phyloP scores from a whole-genome alignment of 1,139 yeast genomes.

The Kodamaea fungicola region DNA sequence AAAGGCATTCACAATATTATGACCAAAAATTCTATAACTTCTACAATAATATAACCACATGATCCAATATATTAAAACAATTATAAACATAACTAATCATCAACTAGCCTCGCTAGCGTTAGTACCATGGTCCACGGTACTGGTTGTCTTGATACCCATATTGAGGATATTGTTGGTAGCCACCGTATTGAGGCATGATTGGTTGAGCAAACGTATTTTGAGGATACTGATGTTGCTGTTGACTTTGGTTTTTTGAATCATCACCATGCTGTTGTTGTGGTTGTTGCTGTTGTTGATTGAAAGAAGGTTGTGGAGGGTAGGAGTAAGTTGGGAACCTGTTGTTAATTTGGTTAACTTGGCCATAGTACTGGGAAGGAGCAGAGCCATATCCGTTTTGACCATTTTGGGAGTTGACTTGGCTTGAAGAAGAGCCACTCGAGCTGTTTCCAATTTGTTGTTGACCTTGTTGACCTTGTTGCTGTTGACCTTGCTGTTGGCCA shows the following conservation, averaged over 20 bases:
- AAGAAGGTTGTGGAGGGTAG: constrained; percentile 33
- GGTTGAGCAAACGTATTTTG: constrained; percentile 35
- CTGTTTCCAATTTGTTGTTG: constrained; percentile 2
- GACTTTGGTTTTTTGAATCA: constrained; percentile 10
- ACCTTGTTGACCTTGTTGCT: neutral
- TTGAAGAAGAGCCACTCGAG: constrained; percentile 1
- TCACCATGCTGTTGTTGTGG: constrained; percentile 27
- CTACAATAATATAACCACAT: neutral
- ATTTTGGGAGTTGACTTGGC: constrained; percentile 9
- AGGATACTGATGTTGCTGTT: constrained; percentile 22
- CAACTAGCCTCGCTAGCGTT: constrained; percentile 8
- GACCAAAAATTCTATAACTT: too few species aligned
- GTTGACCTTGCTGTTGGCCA: constrained; percentile 3
- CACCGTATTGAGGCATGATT: constrained; percentile 42
- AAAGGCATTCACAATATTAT: too few species aligned
- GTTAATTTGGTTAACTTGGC: constrained; percentile 36
- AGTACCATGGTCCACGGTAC: constrained; percentile 28
- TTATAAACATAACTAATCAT: constrained; percentile 9
- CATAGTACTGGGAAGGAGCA: constrained; percentile 32
- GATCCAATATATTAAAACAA: constrained; percentile 6
- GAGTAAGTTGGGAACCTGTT: constrained; percentile 39
- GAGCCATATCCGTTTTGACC: constrained; percentile 14
- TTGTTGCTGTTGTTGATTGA: constrained; percentile 19
- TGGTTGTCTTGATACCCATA: constrained; percentile 48
- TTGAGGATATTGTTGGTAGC: constrained; percentile 50